Evolutionary conservation across 768 basidiomycete genomes (phyloP).

Genomic region (Boletus patriciae): DNA sequence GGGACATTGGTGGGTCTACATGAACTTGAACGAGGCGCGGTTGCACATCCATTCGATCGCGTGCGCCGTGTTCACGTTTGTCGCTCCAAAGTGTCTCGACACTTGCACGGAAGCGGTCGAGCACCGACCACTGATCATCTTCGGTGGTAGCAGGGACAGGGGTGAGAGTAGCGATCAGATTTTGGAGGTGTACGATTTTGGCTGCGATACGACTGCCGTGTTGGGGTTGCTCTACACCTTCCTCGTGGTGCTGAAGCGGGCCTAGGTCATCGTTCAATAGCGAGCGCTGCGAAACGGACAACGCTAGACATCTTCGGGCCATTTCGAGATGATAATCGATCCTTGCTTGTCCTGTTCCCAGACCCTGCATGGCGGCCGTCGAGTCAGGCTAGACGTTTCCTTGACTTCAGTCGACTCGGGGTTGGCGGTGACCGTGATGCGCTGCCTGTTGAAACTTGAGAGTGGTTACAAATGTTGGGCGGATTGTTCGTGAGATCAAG

Average conservation of each 20-base stretch:
- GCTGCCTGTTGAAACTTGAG: not conserved
- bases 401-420: not conserved
- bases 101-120: conserved; percentile 21
- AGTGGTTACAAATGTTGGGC: not conserved
- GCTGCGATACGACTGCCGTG: conserved; percentile 19
- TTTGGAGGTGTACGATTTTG: conserved; percentile 24
- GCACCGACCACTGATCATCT: conserved; percentile 10
- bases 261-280: conserved; percentile 1
- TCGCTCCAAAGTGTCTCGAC: conserved; percentile 24
- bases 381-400: not conserved
- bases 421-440: not conserved
- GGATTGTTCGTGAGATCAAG: not conserved
- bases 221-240: conserved; percentile 6
- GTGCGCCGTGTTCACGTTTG: conserved; percentile 3
- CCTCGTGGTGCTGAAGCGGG: not conserved
- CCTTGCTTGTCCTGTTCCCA: conserved; percentile 15
- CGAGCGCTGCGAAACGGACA: conserved; percentile 1
- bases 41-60: conserved; percentile 4
- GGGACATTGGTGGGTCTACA: conserved; percentile 1
- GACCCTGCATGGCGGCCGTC: conserved; percentile 2
- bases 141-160: conserved; percentile 26
- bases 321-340: conserved; percentile 24
- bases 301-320: conserved; percentile 16
- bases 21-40: conserved; percentile 1
- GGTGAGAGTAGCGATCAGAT: conserved; percentile 18